These are phyloP conservation scores for Zygoascus bituminiphila DNA, from an alignment of 805 yeast genomes.

Conservation along the genomic window DNA sequence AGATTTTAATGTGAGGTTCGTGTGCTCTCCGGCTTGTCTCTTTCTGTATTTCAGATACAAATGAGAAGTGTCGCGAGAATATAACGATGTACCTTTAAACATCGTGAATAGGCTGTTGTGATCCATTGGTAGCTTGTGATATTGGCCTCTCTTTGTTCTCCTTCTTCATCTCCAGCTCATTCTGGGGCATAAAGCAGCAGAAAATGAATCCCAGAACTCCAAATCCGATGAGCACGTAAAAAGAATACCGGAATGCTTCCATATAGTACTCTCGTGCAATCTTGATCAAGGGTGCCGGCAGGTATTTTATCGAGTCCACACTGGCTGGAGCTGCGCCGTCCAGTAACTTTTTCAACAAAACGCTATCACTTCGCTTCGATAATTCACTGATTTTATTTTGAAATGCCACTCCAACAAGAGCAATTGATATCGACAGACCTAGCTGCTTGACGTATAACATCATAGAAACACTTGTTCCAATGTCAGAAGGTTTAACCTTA, in stretches of 20 bases:
- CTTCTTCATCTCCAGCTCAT: conserved; percentile 12
- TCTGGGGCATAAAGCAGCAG: conserved; percentile 17
- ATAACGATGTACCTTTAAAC: too few species aligned
- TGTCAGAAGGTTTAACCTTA: conserved; percentile 46
- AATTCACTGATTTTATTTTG: conserved; percentile 35
- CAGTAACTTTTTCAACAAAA: conserved; percentile 7
- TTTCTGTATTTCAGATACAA: too few species aligned
- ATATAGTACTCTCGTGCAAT: conserved; percentile 14
- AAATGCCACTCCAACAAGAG: conserved; percentile 37
- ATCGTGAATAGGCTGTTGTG: not conserved
- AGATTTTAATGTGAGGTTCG: too few species aligned
- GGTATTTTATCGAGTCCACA: conserved; percentile 13
- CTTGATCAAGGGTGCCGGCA: conserved; percentile 7
- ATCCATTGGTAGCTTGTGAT: not conserved
- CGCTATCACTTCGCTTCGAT: conserved; percentile 15
- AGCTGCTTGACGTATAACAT: conserved; percentile 35
- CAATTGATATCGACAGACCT: conserved; percentile 35
- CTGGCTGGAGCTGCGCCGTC: conserved; percentile 15
- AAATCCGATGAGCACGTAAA: conserved; percentile 18
- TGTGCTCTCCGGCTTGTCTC: too few species aligned
- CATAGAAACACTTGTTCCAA: conserved; percentile 39
- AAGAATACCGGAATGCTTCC: conserved; percentile 15
- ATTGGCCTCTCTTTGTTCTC: not conserved
- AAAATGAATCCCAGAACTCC: conserved; percentile 15
- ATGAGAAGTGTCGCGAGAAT: too few species aligned